Base-by-base conservation (phyloP, 805 yeast genomes). In the Wickerhamomyces queroliae region DNA sequence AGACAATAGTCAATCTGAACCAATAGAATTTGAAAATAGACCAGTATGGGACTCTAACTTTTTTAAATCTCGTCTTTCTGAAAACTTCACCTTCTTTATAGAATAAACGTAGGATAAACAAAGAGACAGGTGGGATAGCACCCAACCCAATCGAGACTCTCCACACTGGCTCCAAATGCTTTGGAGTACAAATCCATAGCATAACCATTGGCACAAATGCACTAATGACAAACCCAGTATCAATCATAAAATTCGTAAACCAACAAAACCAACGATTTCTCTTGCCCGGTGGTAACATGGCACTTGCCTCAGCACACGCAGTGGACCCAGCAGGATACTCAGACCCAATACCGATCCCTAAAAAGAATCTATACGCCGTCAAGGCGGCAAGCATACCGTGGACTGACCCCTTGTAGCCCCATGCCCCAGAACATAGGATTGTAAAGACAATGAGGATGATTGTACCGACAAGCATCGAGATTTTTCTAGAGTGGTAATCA, bases 301-400 rank as follows among this genome's bases (percentile, higher is more conserved):
- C 80, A 34, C 95, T 79, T 29, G 95, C 93, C 62, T 90, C 97
- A 22, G 96, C 89, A 50, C 95, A 87, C 27, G 95, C 95, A 16
- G 90, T 91, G 8, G 95, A 83, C 33, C 96, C 90, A 12, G 95
- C 83, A 35, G 96, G 96, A 58, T 90, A 90, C 64, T 90, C 98
- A 36, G 95, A 90, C 52, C 98, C 98, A 51, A 91, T 85, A 53
- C 90, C 95, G 47, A 87, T 69, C 64, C 98, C 98, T 37, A 90
- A 66, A 63, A 90, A 81, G 61, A 86, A 86, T 61, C 98, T 75
- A 60, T 83, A 87, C 9, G 81, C 83, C 8, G 95, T 86, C 39
- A 90, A 64, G 17, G 93, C 91, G 13, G 88, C 81, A 45, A 91
- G 76, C 68, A 90, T 73, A 29, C 96, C 96, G 36, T 74, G 68